Evolutionary conservation across 2,329 filamentous ascomycete genomes (phyloP).

Genomic region (Ophiostoma sp.): DNA sequence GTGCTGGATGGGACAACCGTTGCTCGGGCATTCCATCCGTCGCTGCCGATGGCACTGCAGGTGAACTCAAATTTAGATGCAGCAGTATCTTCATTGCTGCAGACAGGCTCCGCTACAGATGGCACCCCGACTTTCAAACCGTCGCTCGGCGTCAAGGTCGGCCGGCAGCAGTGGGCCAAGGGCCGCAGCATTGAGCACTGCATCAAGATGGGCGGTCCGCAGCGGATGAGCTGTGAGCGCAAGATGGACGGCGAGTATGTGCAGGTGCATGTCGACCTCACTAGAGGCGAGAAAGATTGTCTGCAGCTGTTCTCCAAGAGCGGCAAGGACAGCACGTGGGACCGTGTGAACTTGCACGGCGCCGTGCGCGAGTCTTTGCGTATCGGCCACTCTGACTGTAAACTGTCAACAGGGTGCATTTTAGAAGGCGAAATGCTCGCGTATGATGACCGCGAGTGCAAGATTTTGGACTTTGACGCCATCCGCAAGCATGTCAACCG

Average conservation of each 20-base stretch:
- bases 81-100: slow-evolving; percentile 36
- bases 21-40: slow-evolving; percentile 58
- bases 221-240: slow-evolving; percentile 65
- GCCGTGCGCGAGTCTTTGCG: slow-evolving; percentile 60
- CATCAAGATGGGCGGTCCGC: slow-evolving; percentile 52
- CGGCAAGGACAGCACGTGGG: slow-evolving; percentile 77
- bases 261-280: slow-evolving; percentile 74
- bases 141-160: slow-evolving; percentile 56
- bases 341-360: slow-evolving; percentile 57
- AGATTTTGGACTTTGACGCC: slow-evolving; percentile 71
- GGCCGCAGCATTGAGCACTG: slow-evolving; percentile 70
- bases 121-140: slow-evolving; percentile 36
- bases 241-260: slow-evolving; percentile 90
- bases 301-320: slow-evolving; percentile 89
- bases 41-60: slow-evolving; percentile 63
- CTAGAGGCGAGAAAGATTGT: slow-evolving; percentile 42
- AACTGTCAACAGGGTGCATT: slow-evolving; percentile 62
- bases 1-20: slow-evolving; percentile 53
- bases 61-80: slow-evolving; percentile 63
- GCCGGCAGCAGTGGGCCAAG: slow-evolving; percentile 59
- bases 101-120: background rate
- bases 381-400: slow-evolving; percentile 54
- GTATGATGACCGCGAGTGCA: slow-evolving; percentile 59
- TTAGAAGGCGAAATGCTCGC: slow-evolving; percentile 79
- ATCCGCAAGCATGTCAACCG: slow-evolving; percentile 74